Evolutionary conservation across 306 rosid species (phyloP).

Genomic region (Lathyrus sativus): DNA sequence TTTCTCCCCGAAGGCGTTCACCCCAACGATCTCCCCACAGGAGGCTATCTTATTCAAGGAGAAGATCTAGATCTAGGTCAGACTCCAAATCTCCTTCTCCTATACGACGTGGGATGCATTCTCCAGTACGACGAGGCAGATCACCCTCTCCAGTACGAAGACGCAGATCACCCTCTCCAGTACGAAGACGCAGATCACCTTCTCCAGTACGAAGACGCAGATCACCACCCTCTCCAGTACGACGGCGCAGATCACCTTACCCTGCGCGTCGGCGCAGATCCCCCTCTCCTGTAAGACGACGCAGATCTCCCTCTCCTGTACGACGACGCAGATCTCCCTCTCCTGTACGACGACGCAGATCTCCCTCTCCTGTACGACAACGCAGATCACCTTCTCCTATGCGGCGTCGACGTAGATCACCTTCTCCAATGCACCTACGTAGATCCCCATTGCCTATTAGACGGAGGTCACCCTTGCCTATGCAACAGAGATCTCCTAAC

Average conservation of each 20-base stretch:
- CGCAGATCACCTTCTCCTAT: constrained; percentile 45
- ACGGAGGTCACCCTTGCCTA: constrained; percentile 50
- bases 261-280: constrained; percentile 43
- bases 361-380: constrained; percentile 43
- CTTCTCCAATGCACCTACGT: constrained; percentile 44
- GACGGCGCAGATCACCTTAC: constrained; percentile 38
- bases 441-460: constrained; percentile 56
- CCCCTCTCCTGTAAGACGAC: constrained; percentile 42
- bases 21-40: constrained; percentile 49
- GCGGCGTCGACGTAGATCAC: constrained; percentile 39
- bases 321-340: background rate
- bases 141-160: constrained; percentile 36
- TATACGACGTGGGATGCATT: constrained; percentile 52
- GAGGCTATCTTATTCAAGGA: constrained; percentile 47
- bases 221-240: constrained; percentile 51
- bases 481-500: constrained; percentile 35
- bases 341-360: constrained; percentile 8
- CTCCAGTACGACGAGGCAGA: constrained; percentile 45
- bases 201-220: constrained; percentile 42
- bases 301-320: constrained; percentile 48
- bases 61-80: constrained; percentile 61
- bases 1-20: constrained; percentile 57
- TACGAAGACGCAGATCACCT: constrained; percentile 36
- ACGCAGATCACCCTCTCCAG: constrained; percentile 46
- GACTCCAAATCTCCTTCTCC: constrained; percentile 55